Conservation (phyloP, 2,329 filamentous ascomycete genomes). For the Aureobasidium sp. region DNA sequence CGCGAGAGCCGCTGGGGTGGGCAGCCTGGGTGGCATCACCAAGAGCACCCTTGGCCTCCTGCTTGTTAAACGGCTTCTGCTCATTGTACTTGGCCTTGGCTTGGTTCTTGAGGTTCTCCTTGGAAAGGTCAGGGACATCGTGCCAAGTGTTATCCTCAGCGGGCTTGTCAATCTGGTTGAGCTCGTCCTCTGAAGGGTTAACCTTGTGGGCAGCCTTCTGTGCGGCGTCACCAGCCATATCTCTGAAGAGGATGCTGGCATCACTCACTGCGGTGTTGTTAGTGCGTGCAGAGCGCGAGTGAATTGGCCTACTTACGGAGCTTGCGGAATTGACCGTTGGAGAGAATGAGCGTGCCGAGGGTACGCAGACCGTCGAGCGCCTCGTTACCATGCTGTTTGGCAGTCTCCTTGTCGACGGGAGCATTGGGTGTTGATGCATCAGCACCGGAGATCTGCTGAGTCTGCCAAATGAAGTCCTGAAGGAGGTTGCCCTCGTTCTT, state of each 20-base stretch:
- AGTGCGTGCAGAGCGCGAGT: slow-evolving; percentile 14
- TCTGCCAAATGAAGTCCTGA: slow-evolving; percentile 96
- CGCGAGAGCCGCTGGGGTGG: slow-evolving; percentile 49
- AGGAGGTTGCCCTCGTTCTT: slow-evolving; percentile 94
- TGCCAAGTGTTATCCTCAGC: slow-evolving; percentile 93
- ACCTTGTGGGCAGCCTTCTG: slow-evolving; percentile 67
- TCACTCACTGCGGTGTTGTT: slow-evolving; percentile 56
- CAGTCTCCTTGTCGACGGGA: slow-evolving; percentile 67
- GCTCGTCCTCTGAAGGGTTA: slow-evolving; percentile 68
- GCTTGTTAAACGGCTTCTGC: slow-evolving; percentile 46
- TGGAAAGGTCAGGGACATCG: slow-evolving; percentile 70
- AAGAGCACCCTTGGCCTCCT: slow-evolving; percentile 56
- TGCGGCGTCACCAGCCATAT: slow-evolving; percentile 87
- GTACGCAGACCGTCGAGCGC: slow-evolving; percentile 80
- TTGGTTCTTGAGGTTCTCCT: slow-evolving; percentile 61
- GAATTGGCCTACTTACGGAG: slow-evolving; percentile 54
- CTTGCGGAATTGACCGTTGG: slow-evolving; percentile 94
- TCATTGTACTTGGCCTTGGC: slow-evolving; percentile 54
- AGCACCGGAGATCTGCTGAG: slow-evolving; percentile 63
- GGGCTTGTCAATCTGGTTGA: slow-evolving; percentile 71
- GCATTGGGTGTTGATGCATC: slow-evolving; percentile 55
- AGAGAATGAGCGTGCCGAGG: slow-evolving; percentile 80
- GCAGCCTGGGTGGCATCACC: slow-evolving; percentile 51
- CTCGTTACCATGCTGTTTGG: slow-evolving; percentile 75
- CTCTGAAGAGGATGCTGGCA: slow-evolving; percentile 70